Evolutionary conservation across 768 basidiomycete species (phyloP).

Genomic region (Boletus eberwhitei): DNA sequence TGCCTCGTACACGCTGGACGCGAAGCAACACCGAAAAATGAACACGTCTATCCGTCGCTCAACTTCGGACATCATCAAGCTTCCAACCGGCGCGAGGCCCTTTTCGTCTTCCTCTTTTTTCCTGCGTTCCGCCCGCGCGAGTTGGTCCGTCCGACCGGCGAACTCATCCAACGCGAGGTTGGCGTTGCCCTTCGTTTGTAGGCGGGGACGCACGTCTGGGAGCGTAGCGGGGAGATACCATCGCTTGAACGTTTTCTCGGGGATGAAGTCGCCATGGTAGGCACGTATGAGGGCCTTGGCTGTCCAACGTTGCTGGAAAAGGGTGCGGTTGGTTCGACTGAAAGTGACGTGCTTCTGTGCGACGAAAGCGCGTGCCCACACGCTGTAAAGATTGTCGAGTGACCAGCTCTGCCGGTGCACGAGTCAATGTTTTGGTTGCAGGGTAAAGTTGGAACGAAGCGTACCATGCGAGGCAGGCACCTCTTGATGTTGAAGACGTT

Average conservation of each 20-base stretch:
- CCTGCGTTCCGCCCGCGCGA: conserved; percentile 42
- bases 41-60: conserved; percentile 93
- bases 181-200: conserved; percentile 35
- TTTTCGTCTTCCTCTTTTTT: conserved; percentile 52
- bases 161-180: conserved; percentile 50
- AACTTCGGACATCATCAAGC: conserved; percentile 93
- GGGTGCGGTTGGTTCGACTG: conserved; percentile 50
- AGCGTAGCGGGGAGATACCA: conserved; percentile 89
- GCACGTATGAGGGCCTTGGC: conserved; percentile 84
- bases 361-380: conserved; percentile 74
- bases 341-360: conserved; percentile 47
- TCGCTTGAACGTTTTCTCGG: conserved; percentile 88
- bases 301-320: conserved; percentile 91
- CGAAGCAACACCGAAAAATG: conserved; percentile 86
- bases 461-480: conserved; percentile 80
- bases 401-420: conserved; percentile 72
- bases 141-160: conserved; percentile 48
- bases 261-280: conserved; percentile 95
- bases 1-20: conserved; percentile 87
- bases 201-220: conserved; percentile 76
- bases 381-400: conserved; percentile 83
- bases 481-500: conserved; percentile 43
- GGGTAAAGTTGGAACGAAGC: conserved; percentile 11
- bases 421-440: neutral
- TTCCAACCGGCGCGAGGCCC: conserved; percentile 85